phyloP scores from a whole-genome alignment of 768 basidiomycete species.

The Coprinellus aureogranulatus region DNA sequence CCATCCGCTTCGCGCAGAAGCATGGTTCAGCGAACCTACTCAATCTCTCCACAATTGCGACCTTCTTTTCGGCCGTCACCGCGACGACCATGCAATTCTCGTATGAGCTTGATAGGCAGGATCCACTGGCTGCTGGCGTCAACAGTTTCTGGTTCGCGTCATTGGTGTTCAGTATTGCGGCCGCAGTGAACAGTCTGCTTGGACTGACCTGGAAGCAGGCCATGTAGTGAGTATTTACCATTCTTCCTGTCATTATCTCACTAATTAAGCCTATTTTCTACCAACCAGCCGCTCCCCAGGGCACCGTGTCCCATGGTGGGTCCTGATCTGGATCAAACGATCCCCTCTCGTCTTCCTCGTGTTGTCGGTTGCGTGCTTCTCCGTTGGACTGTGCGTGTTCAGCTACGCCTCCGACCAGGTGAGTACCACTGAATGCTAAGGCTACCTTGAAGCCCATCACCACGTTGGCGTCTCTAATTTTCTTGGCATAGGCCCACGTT shows the following conservation, averaged over 20 bases:
- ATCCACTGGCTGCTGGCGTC: constrained; percentile 46
- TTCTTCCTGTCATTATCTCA: background rate
- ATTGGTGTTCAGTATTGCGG: constrained; percentile 72
- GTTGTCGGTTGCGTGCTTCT: constrained; percentile 81
- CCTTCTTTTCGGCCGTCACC: constrained; percentile 74
- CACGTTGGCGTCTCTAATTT: background rate
- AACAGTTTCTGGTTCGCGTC: constrained; percentile 76
- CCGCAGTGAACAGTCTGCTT: constrained; percentile 74
- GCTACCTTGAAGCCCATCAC: background rate
- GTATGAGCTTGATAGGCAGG: constrained; percentile 35
- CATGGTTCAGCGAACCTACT: constrained; percentile 68
- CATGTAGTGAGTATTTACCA: constrained; percentile 61
- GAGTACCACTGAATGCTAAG: constrained; percentile 2
- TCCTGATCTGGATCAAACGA: constrained; percentile 83
- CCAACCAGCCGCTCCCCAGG: constrained; percentile 67
- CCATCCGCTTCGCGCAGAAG: constrained; percentile 73
- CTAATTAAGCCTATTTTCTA: background rate
- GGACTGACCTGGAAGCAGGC: constrained; percentile 80
- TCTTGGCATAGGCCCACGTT: constrained; percentile 43
- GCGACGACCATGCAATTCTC: constrained; percentile 74
- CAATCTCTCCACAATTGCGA: constrained; percentile 74
- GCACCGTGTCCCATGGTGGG: constrained; percentile 79
- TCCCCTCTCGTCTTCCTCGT: constrained; percentile 82
- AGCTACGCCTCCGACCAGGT: constrained; percentile 74
- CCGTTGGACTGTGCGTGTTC: constrained; percentile 73